phyloP scores from a whole-genome alignment of 495 filamentous ascomycete genomes.

The Symbiotaphrina buchneri region DNA sequence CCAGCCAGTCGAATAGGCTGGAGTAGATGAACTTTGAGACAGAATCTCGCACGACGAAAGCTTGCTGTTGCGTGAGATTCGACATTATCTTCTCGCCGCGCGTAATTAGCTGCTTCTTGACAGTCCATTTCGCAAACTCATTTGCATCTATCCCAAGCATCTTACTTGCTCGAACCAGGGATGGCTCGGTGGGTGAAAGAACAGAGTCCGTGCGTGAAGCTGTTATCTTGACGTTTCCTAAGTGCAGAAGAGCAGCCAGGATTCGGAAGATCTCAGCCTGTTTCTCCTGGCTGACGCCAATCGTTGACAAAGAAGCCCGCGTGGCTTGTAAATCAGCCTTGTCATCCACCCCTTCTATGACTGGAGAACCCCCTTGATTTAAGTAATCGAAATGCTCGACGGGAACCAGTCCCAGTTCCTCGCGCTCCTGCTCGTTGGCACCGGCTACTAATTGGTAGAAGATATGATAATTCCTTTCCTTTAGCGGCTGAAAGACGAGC shows the following conservation, averaged over 20 bases:
- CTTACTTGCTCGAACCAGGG: conserved; percentile 57
- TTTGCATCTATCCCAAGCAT: conserved; percentile 71
- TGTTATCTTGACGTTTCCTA: conserved; percentile 90
- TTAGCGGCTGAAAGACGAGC: conserved; percentile 93
- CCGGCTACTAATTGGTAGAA: conserved; percentile 98
- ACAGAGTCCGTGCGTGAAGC: conserved; percentile 74
- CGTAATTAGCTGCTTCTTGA: conserved; percentile 96
- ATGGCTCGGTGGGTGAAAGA: conserved; percentile 57
- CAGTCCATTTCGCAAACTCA: conserved; percentile 96
- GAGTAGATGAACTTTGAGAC: conserved; percentile 99
- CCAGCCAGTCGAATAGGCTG: conserved; percentile 94
- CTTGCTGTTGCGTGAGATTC: conserved; percentile 84
- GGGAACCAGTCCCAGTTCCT: conserved; percentile 51
- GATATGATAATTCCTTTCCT: conserved; percentile 97
- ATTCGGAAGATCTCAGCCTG: conserved; percentile 80
- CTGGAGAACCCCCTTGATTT: conserved; percentile 80
- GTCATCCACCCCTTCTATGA: conserved; percentile 91
- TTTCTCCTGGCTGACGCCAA: conserved; percentile 52
- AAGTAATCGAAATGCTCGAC: conserved; percentile 88
- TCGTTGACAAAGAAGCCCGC: conserved; percentile 62
- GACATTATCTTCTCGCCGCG: conserved; percentile 95
- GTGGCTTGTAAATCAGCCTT: conserved; percentile 81
- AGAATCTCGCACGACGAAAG: conserved; percentile 84
- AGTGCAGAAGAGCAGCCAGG: conserved; percentile 76
- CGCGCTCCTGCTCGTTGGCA: conserved; percentile 61